These are phyloP conservation scores for Mycena pura DNA, from an alignment of 768 basidiomycete species.

Conservation along the genomic window DNA sequence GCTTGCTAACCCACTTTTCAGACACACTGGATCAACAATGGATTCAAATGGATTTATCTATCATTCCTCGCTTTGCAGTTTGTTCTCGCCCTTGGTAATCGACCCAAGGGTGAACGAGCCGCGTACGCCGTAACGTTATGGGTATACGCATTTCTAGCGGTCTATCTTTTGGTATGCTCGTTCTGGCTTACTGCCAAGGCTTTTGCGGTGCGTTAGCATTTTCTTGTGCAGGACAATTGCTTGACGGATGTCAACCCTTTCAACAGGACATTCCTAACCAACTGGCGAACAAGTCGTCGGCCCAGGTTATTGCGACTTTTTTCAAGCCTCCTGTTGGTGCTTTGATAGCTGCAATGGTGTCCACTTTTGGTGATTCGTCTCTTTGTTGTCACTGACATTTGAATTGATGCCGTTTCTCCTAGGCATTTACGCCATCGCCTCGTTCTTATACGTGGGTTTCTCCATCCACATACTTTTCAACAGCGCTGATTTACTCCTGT, in stretches of 20 bases:
- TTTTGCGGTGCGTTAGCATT: slow-evolving; percentile 64
- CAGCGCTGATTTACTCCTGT: not conserved
- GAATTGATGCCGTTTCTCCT: not conserved
- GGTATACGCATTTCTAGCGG: slow-evolving; percentile 83
- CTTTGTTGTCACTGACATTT: not conserved
- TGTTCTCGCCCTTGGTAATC: slow-evolving; percentile 52
- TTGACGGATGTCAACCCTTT: not conserved
- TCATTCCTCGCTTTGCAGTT: slow-evolving; percentile 80
- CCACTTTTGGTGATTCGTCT: slow-evolving; percentile 71
- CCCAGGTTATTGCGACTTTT: slow-evolving; percentile 61
- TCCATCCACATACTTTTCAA: not conserved
- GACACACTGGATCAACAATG: slow-evolving; percentile 90
- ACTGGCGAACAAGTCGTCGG: slow-evolving; percentile 55
- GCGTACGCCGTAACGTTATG: slow-evolving; percentile 72
- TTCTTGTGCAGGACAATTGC: slow-evolving; percentile 26
- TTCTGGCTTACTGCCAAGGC: slow-evolving; percentile 83
- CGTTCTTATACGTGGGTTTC: slow-evolving; percentile 46
- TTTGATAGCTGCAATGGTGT: slow-evolving; percentile 85
- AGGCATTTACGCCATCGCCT: slow-evolving; percentile 79
- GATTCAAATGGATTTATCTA: slow-evolving; percentile 87
- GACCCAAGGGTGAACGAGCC: slow-evolving; percentile 74
- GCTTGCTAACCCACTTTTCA: slow-evolving; percentile 34
- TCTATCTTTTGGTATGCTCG: slow-evolving; percentile 89
- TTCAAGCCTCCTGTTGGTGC: slow-evolving; percentile 81
- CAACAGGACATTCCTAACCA: slow-evolving; percentile 58